Evolutionary conservation across 177 flowering plant species (phyloP), one percentile per base, ranked within the genome.

Genomic region (Vitis hybrid): DNA sequence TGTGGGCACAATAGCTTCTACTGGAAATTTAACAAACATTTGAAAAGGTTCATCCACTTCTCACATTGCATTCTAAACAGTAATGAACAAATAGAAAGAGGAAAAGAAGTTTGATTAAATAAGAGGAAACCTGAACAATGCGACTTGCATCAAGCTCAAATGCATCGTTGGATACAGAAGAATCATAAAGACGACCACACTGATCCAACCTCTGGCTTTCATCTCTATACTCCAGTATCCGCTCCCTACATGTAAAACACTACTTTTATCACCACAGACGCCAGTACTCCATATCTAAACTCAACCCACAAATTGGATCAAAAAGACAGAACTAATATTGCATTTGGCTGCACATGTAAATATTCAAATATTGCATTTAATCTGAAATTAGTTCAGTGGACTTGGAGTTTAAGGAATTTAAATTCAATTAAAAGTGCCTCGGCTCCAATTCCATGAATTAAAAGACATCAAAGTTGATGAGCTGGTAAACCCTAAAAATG

Each of bases 151-250:
- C 99, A 70, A 81, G 81, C 88, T 93, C 98, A 61, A 96, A 89
- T 11, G 87, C 89, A 70, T 85, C 92, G 74, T 81, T 93, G 10
- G 87, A 83, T 13, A 87, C 89, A 0, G 97, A 96, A 19, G 97
- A 88, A 81, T 96, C 99, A 77, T 87, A 92, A 56, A 96, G 93
- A 45, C 99, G 88, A 77, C 89, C 83, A 73, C 99, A 92, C 69
- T 93, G 98, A 70, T 96, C 99, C 56, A 96, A 76, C 74, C 94
- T 82, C 80, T 91, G 97, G 75, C 98, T 93, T 71, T 96, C 97
- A 72, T 84, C 97, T 72, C 94, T 87, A 69, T 83, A 85, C 82
- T 88, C 97, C 86, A 96, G 71, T 62, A 93, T 82, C 73, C 85
- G 83, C 80, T 85, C 97, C 89, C 99, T 96, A 69, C 62, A 74